Conservation (phyloP, 2,329 filamentous ascomycete genomes). For the Leptosphaerulina australis region DNA sequence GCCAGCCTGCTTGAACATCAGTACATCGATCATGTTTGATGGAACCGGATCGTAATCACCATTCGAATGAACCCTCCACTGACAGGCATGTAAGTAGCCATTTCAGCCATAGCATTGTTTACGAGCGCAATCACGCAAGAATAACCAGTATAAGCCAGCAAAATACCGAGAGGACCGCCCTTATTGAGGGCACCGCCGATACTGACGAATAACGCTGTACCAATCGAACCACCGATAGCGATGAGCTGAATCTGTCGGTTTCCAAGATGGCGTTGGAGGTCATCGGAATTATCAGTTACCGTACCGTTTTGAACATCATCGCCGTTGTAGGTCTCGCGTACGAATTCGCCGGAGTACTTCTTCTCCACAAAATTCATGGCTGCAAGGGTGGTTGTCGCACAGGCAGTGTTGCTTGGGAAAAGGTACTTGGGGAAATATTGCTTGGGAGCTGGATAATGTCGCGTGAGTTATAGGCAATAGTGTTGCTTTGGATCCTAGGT, state of each 20-base stretch:
- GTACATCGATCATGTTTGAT: background rate
- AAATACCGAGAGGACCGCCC: slow-evolving; percentile 59
- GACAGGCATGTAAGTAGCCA: slow-evolving; percentile 67
- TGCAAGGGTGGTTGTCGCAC: slow-evolving; percentile 28
- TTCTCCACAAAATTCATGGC: slow-evolving; percentile 40
- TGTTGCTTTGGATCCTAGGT: slow-evolving; percentile 23
- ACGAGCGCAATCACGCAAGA: slow-evolving; percentile 63
- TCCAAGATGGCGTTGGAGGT: slow-evolving; percentile 48
- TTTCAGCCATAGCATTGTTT: slow-evolving; percentile 70
- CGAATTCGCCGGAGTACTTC: slow-evolving; percentile 41
- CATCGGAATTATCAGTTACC: slow-evolving; percentile 44
- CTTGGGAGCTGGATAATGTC: slow-evolving; percentile 13
- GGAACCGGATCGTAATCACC: background rate
- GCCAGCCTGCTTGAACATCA: slow-evolving; percentile 52
- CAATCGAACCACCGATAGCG: slow-evolving; percentile 51
- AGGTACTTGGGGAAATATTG: slow-evolving; percentile 19
- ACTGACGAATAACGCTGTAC: slow-evolving; percentile 62
- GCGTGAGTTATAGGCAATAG: slow-evolving; percentile 9
- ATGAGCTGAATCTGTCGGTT: slow-evolving; percentile 52
- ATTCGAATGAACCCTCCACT: slow-evolving; percentile 68
- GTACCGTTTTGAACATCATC: slow-evolving; percentile 38
- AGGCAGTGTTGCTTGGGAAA: slow-evolving; percentile 22
- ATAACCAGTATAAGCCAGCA: slow-evolving; percentile 66
- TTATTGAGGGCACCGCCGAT: slow-evolving; percentile 63
- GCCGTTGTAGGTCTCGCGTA: slow-evolving; percentile 33